Evolutionary conservation across 2,329 filamentous ascomycete species (phyloP), one percentile per base, ranked within the genome.

Genomic region (Byssochlamys sp.): DNA sequence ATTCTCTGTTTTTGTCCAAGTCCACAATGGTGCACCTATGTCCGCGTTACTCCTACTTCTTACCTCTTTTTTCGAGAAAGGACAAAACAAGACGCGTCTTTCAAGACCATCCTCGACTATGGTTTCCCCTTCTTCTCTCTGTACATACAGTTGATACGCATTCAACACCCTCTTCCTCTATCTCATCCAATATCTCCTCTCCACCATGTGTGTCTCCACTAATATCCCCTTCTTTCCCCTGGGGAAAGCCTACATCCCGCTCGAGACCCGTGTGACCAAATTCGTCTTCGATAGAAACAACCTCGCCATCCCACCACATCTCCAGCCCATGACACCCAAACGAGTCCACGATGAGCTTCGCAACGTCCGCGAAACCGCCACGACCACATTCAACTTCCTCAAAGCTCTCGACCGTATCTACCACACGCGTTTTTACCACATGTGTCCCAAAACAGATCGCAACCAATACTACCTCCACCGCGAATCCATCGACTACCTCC

Each of bases 401-500:
- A 60, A 61, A 35, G 27, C 33, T 5, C 52, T 71, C 29, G 59
- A 65, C 55, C 4, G 52, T 5, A 14, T 54, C n/a, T 59, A 59
- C 56, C 50, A 58, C 12, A 19, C 59, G 6, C 65, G 68, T 28
- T 68, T 64, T 59, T 61, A 61, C 50, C 60, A 60, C 11, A 60
- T 72, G 52, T 72, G 71, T 31, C 63, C 67, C 3, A 12, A n/a
- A 0, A 48, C 27, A 4, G 14, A 60, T 3, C n/a, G 26, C 4
- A 2, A 25, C 1, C 26, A 45, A 24, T 59, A 55, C 26, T 26
- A 58, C 9, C 52, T 60, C 4, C 69, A 70, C 28, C 25, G 29
- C 33, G 39, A 19, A 5, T 67, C 69, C 28, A 60, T 73, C 51
- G 31, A 60, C 1, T 65, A 62, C n/a, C 65, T 73, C 14, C 52